Evolutionary conservation across 2,329 filamentous ascomycete species (phyloP).

Genomic region (Anthostomella pinea): DNA sequence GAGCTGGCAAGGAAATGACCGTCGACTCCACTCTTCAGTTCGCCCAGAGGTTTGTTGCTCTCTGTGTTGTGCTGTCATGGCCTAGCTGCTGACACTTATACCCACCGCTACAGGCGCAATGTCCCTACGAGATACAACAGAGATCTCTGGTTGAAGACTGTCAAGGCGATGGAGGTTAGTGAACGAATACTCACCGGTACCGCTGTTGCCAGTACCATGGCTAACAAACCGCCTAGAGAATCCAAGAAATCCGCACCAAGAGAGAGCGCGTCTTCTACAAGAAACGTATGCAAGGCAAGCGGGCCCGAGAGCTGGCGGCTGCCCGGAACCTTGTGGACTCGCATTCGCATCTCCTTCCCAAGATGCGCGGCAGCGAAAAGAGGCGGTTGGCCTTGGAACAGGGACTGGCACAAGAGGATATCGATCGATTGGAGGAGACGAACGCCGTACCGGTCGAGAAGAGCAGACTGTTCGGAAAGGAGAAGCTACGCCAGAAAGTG

Average conservation of each 20-base stretch:
- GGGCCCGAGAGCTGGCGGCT: conserved; percentile 72
- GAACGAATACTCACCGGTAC: not conserved
- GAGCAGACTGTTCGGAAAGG: conserved; percentile 39
- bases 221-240: not conserved
- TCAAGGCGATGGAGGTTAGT: conserved; percentile 81
- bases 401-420: conserved; percentile 31
- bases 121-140: conserved; percentile 94
- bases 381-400: conserved; percentile 47
- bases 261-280: conserved; percentile 93
- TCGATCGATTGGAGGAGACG: conserved; percentile 34
- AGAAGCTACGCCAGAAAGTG: conserved; percentile 37
- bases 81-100: too few species aligned
- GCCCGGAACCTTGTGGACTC: conserved; percentile 87
- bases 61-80: too few species aligned
- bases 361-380: conserved; percentile 63
- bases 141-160: conserved; percentile 80
- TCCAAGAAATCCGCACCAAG: conserved; percentile 41
- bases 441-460: conserved; percentile 22
- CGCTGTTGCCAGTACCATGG: too few species aligned
- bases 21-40: conserved; percentile 94
- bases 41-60: too few species aligned
- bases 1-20: conserved; percentile 73
- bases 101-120: too few species aligned
- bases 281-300: conserved; percentile 88
- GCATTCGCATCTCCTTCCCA: conserved; percentile 88